phyloP scores from a whole-genome alignment of 768 basidiomycete species.

The Saitozyma podzolica region DNA sequence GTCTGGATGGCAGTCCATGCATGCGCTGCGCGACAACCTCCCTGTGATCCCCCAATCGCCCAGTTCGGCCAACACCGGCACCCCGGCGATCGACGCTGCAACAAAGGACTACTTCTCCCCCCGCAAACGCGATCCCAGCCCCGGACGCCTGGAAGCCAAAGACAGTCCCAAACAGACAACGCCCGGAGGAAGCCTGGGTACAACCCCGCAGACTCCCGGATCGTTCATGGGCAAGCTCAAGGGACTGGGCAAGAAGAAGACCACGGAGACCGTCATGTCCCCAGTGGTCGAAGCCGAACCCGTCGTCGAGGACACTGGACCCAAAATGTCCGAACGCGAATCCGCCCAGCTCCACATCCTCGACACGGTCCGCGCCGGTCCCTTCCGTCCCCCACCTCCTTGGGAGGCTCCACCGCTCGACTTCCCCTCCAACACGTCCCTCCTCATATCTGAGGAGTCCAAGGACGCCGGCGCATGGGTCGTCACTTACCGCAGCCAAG shows the following conservation, averaged over 20 bases:
- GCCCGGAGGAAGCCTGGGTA: background rate
- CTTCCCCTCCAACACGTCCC: slow-evolving; percentile 63
- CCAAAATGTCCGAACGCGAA: slow-evolving; percentile 43
- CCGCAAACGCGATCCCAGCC: slow-evolving; percentile 18
- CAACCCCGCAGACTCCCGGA: slow-evolving; percentile 11
- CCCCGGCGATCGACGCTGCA: slow-evolving; percentile 20
- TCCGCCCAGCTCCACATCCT: slow-evolving; percentile 50
- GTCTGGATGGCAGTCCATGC: slow-evolving; percentile 29
- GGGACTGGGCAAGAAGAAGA: slow-evolving; percentile 57
- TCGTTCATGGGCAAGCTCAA: slow-evolving; percentile 72
- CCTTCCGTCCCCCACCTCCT: slow-evolving; percentile 64
- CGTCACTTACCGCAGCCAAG: slow-evolving; percentile 72
- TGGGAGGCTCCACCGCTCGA: slow-evolving; percentile 69
- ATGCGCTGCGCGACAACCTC: slow-evolving; percentile 29
- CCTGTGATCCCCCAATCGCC: slow-evolving; percentile 59
- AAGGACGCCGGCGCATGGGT: slow-evolving; percentile 64
- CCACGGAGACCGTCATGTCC: slow-evolving; percentile 24
- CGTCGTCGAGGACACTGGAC: slow-evolving; percentile 31
- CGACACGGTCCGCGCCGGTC: slow-evolving; percentile 51
- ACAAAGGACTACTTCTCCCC: slow-evolving; percentile 51
- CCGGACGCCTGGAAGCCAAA: slow-evolving; percentile 8
- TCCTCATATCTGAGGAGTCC: slow-evolving; percentile 79
- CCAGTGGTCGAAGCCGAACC: slow-evolving; percentile 30
- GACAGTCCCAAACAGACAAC: slow-evolving; percentile 21
- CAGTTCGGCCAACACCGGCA: slow-evolving; percentile 14